Base-by-base conservation (phyloP, 495 filamentous ascomycete genomes). In the Penicillium cinerascens region DNA sequence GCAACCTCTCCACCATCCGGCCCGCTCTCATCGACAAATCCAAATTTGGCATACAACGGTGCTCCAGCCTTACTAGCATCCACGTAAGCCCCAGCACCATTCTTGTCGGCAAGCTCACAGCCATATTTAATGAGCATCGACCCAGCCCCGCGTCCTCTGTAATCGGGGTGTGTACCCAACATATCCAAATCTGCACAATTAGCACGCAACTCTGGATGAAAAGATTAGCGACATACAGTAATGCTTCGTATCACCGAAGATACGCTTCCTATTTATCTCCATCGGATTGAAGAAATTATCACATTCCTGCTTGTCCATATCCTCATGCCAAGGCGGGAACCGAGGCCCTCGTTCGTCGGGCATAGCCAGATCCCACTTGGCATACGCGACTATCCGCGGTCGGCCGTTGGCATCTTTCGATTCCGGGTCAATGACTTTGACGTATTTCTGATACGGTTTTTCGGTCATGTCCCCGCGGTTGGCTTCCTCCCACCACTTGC, bases 41-140 rank as follows among this genome's bases (percentile, higher is more conserved):
- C 69, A 42, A 61, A 51, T 43, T 55, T 64, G 44, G 57, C 47
- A 52, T 70, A 70, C 17, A 72, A 36, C 6, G 58, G 53, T 3
- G 46, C 52, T 10, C 67, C 69, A 10, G 49, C 62, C 48, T 63
- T 58, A 37, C 64, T 66, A 8, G 65, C 64, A 54, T 74, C 66
- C 11, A 71, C 51, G 48, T 71, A 72, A 4, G 59, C 61, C 11
- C 54, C 44, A 2, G 62, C 56, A 1, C 65, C 61, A 18, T 69
- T 56, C 26, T 56, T 33, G 54, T 76, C 72, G 0, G 76, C 74
- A 33, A 65, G 51, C 16, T 71, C 59, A 38, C 77, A 73, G 3
- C 78, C 79, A 78, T 79, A 83, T 16, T 61, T 33, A 4, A 80
- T 64, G 1, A 83, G 71, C 58, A 75, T 69, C 1, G 66, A 64